Percentiles rank a stretch among this genome's conserved stretches.
phyloP scores from a whole-genome alignment of 768 basidiomycete genomes.

The Leccinum variicolor region DNA sequence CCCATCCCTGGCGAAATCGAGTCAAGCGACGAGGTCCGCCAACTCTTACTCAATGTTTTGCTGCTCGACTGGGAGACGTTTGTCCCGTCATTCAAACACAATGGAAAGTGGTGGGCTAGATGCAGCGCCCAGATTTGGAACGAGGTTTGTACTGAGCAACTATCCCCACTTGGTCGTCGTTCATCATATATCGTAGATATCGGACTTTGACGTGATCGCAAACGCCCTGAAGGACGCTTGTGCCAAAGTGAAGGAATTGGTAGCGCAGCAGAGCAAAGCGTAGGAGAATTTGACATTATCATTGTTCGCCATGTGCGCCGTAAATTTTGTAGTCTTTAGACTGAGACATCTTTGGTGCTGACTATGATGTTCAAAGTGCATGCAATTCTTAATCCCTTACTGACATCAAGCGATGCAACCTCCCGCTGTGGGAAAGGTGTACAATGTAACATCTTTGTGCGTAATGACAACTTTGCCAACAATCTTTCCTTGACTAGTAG shows the following conservation, averaged over 20 bases:
- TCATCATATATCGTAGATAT: constrained; percentile 19
- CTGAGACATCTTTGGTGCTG: too few species aligned
- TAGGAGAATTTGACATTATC: background rate
- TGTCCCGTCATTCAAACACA: constrained; percentile 20
- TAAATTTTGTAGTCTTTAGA: background rate
- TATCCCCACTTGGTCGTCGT: background rate
- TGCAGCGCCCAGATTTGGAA: constrained; percentile 33
- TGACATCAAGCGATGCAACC: too few species aligned
- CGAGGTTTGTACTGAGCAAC: constrained; percentile 20
- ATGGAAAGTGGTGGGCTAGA: constrained; percentile 31
- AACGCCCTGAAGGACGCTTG: constrained; percentile 26
- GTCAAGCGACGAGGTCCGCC: constrained; percentile 10
- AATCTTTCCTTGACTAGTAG: too few species aligned
- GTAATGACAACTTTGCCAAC: too few species aligned
- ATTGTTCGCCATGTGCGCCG: background rate
- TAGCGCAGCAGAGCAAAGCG: background rate
- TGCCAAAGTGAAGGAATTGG: constrained; percentile 11
- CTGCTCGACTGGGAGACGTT: constrained; percentile 20
- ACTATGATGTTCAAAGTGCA: too few species aligned
- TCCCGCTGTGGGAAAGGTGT: too few species aligned
- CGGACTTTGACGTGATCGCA: constrained; percentile 30
- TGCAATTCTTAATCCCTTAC: too few species aligned
- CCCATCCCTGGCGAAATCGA: constrained; percentile 31
- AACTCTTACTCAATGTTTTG: constrained; percentile 17
- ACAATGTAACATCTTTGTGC: too few species aligned